Base-by-base conservation (phyloP, 2,329 filamentous ascomycete species). In the Dichotomopilus funicola region DNA sequence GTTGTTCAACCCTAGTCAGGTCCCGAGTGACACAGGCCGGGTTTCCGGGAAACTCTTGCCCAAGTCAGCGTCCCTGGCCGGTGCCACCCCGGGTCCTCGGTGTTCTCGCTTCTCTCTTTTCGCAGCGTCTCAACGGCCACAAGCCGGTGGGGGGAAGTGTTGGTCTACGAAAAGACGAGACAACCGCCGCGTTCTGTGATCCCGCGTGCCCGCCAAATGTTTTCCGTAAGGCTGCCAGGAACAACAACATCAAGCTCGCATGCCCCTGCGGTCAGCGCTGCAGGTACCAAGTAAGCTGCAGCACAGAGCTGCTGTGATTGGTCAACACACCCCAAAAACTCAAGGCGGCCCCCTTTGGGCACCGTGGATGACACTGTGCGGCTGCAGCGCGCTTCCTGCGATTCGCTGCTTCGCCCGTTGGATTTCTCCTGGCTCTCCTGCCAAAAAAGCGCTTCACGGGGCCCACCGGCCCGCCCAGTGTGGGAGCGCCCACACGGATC, bases 381-480 rank as follows among this genome's bases (percentile, higher is more conserved):
- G 11, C 41, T 49, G 49, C 42, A 27, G 12, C 34, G 1, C 45
- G 37, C 12, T 42, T 8, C 11, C 46, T 36, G 48, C 51, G 37
- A 58, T 59, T 61, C 49, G 55, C 54, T 58, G 53, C 35, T n/a
- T 49, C 47, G 51, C 35, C 49, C 50, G 54, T 43, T 55, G 35
- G 46, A 34, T 50, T 43, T 52, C 45, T 57, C 44, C 43, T 51
- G 43, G 43, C 44, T 52, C 45, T 57, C 44, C 43, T 51, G 43
- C 46, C 19, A 27, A 27, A 36, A 42, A 56, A 56, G 61, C 58
- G 61, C 58, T 62, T 60, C 55, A 54, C 27, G 50, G 52, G 58
- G 37, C 52, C 59, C 58, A 59, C 58, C 54, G 58, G 56, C 61
- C 63, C 62, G 62, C 61, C 61, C 58, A 62, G 60, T 63, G 60